Evolutionary conservation across 2,329 filamentous ascomycete species (phyloP).

Genomic region (Colletotrichum sublineola): DNA sequence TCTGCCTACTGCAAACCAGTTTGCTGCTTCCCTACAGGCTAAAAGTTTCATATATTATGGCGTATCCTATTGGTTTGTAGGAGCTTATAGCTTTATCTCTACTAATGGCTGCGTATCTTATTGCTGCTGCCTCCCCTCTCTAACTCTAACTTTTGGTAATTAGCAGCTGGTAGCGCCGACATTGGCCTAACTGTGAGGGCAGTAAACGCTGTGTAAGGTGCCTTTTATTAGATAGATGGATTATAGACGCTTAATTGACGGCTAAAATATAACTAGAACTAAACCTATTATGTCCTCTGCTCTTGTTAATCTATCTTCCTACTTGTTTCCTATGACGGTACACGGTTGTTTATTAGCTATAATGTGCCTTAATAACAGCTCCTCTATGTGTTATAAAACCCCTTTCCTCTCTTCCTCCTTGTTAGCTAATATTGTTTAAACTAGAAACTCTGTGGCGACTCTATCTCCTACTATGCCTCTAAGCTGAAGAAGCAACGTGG

Average conservation of each 20-base stretch:
- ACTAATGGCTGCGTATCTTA: too few relatives aligned
- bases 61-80: too few relatives aligned
- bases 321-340: background rate
- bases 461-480: background rate
- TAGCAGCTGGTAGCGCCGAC: conserved; percentile 1
- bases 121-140: too few relatives aligned
- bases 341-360: background rate
- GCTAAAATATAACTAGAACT: background rate
- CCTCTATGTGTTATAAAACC: background rate
- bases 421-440: background rate
- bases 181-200: background rate
- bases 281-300: background rate
- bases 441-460: background rate
- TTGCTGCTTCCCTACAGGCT: conserved; percentile 3
- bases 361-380: conserved; percentile 16
- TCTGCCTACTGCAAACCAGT: conserved; percentile 1
- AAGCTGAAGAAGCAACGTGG: conserved; percentile 14
- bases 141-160: background rate
- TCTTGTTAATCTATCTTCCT: background rate
- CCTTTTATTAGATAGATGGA: too few relatives aligned
- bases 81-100: too few relatives aligned
- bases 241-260: too few relatives aligned
- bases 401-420: background rate
- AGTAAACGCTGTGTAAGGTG: background rate
- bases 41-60: conserved; percentile 1